Evolutionary conservation across 83 land plant species (phyloP).

Genomic region (Thuja plicata): DNA sequence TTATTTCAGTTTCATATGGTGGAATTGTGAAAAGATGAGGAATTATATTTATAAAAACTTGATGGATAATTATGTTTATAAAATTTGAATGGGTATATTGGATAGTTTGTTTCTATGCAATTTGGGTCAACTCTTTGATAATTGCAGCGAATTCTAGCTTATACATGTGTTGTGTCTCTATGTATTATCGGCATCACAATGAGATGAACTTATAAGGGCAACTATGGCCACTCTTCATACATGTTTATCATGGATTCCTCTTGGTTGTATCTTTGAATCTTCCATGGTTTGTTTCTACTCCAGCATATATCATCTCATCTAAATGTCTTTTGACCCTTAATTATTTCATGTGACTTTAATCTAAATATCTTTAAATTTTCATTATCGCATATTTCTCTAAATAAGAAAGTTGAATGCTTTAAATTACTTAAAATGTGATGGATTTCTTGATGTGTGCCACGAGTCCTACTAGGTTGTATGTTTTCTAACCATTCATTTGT

Average conservation of each 20-base stretch:
- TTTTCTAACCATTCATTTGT: background rate
- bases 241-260: conserved; percentile 94
- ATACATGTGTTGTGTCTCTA: conserved; percentile 96
- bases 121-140: background rate
- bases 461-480: background rate
- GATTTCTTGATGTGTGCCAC: background rate
- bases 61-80: too few relatives aligned
- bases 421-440: background rate
- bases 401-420: too few relatives aligned
- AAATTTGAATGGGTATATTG: background rate
- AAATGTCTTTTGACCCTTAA: background rate
- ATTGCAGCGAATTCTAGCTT: conserved; percentile 92
- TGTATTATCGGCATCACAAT: conserved; percentile 90
- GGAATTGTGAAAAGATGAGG: background rate
- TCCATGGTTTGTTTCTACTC: conserved; percentile 59
- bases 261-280: conserved; percentile 94
- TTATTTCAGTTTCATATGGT: background rate
- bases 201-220: conserved; percentile 90
- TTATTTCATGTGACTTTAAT: background rate
- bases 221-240: conserved; percentile 95
- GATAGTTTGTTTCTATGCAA: background rate
- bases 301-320: background rate
- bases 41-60: background rate
- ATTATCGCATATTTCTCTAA: too few relatives aligned
- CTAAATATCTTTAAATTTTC: too few relatives aligned